Conservation (phyloP, 352 stramenopile species). For the Globisporangium mamillatum region DNA sequence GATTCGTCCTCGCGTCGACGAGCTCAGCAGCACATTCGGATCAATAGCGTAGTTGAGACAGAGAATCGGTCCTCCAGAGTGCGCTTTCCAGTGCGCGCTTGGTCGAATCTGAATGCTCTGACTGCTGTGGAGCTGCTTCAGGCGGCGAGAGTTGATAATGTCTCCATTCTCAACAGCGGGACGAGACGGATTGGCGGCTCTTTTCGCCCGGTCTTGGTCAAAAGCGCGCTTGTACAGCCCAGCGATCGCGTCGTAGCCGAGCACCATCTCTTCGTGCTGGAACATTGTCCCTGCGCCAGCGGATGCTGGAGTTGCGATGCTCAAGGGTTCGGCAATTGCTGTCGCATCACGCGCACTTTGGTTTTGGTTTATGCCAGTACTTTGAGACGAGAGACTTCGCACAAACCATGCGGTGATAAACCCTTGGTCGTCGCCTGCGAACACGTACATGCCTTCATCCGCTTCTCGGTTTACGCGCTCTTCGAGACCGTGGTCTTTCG, state of each 20-base stretch:
- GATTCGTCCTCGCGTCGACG: constrained; percentile 48
- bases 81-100: constrained; percentile 49
- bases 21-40: constrained; percentile 44
- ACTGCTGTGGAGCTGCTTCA: not conserved
- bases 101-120: not conserved
- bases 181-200: not conserved
- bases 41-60: constrained; percentile 39
- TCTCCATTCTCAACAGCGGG: not conserved
- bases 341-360: not conserved
- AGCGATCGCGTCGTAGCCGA: constrained; percentile 50
- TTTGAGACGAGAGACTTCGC: not conserved
- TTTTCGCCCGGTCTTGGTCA: constrained; percentile 1
- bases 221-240: constrained; percentile 43
- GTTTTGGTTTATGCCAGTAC: not conserved
- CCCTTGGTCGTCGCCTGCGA: constrained; percentile 43
- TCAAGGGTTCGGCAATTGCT: not conserved
- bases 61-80: constrained; percentile 27
- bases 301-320: not conserved
- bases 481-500: constrained; percentile 23
- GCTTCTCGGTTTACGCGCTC: constrained; percentile 26
- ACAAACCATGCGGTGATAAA: constrained; percentile 42
- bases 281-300: constrained; percentile 22
- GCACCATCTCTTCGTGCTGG: constrained; percentile 54
- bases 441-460: constrained; percentile 31
- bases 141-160: not conserved